Evolutionary conservation across 805 yeast species (phyloP), one percentile per base, ranked within the genome.

Genomic region (Zygosaccharomyces pseudorouxii): DNA sequence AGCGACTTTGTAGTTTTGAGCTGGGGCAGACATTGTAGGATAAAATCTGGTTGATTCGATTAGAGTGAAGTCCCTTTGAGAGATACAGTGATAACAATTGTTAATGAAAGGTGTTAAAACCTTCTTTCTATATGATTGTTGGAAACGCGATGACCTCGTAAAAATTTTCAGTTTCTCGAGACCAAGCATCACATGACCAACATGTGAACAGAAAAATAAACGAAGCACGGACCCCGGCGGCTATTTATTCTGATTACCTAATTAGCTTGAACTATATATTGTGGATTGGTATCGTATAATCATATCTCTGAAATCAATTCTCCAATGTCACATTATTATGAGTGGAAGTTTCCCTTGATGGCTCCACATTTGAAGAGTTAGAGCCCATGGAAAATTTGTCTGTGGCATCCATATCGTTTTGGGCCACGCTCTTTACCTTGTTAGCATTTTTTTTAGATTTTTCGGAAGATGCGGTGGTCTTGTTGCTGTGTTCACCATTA

Each of bases 1-100:
- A 65, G 97, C 95, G 72, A 92, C 96, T 76, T 93, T 92, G 81
- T 81, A 93, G 75, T 82, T 86, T 63, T 73, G 75, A 60, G 84
- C 81, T 64, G 80, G 79, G 56, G 79, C 71, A 65, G 83, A 74
- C 84, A 79, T 79, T 59, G 27, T 55, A 4, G 27, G 27, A 39
- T 52, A 27, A 5, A 22, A 38, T 35, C 36, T 38, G 41, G 8
- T 22, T 23, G 42, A 23, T 38, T 38, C n/a, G 10, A 27, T 18
- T 29, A 10, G 9, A 16, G 3, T 3, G 9, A 4, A 10, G 10
- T 25, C 28, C 28, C 28, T 25, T 9, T 9, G 8, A 42, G 31
- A 28, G 22, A 23, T 29, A 11, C 7, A 20, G 30, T 22, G 4
- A 10, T 38, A 14, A 11, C 14, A n/a, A 23, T 4, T 6, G 3